Conservation (phyloP, 768 basidiomycete species). For the Pisolithus marmoratus region DNA sequence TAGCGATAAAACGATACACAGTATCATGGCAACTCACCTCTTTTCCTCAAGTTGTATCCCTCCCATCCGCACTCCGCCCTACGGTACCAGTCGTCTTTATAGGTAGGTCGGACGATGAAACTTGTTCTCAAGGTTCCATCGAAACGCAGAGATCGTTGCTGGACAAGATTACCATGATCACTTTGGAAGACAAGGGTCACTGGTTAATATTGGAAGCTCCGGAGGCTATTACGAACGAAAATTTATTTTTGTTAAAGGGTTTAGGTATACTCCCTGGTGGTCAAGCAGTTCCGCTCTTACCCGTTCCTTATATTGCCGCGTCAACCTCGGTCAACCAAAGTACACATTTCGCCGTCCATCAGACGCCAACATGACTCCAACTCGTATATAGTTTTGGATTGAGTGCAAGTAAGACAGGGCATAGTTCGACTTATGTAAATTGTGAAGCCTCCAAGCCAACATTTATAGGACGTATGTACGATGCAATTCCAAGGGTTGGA, state of each 20-base stretch:
- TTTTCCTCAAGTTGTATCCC: slow-evolving; percentile 30
- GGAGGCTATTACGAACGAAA: slow-evolving; percentile 44
- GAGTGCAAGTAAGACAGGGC: too few relatives aligned
- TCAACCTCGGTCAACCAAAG: too few relatives aligned
- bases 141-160: slow-evolving; percentile 48
- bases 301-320: too few relatives aligned
- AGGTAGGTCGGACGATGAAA: slow-evolving; percentile 51
- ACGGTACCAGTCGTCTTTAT: slow-evolving; percentile 58
- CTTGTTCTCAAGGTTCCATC: slow-evolving; percentile 37
- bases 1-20: not conserved
- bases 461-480: too few relatives aligned
- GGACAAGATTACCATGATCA: slow-evolving; percentile 42
- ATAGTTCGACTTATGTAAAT: too few relatives aligned
- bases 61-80: slow-evolving; percentile 37
- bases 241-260: slow-evolving; percentile 41
- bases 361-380: too few relatives aligned
- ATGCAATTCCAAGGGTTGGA: too few relatives aligned
- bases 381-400: too few relatives aligned
- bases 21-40: not conserved
- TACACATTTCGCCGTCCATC: too few relatives aligned
- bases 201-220: slow-evolving; percentile 66
- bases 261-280: not conserved
- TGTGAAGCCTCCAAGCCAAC: too few relatives aligned
- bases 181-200: slow-evolving; percentile 53
- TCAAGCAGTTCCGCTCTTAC: too few relatives aligned